Percentiles rank a stretch among this genome's conserved stretches.
phyloP scores from a whole-genome alignment of 2,329 filamentous ascomycete genomes.

The Pseudogymnoascus sp. region DNA sequence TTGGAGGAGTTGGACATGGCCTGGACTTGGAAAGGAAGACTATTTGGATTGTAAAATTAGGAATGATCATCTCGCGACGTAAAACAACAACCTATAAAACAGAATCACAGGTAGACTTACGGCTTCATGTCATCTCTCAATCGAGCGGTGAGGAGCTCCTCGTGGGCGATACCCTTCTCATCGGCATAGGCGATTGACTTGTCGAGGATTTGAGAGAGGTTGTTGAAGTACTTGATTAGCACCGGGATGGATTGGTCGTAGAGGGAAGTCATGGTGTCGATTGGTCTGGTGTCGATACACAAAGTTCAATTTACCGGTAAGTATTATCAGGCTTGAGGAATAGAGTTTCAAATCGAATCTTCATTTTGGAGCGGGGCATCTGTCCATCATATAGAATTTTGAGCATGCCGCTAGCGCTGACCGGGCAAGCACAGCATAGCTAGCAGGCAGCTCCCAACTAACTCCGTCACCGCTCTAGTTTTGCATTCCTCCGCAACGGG shows the following conservation, averaged over 20 bases:
- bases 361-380: not conserved
- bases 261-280: not conserved
- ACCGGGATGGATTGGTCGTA: slow-evolving; percentile 30
- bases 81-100: not conserved
- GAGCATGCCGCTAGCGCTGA: not conserved
- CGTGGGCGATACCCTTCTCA: slow-evolving; percentile 29
- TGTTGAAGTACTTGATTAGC: slow-evolving; percentile 33
- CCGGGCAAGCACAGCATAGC: not conserved
- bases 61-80: not conserved
- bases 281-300: not conserved
- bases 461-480: not conserved
- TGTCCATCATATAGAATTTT: not conserved
- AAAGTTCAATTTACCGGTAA: not conserved
- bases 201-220: slow-evolving; percentile 32
- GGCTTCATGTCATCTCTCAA: slow-evolving; percentile 38
- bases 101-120: not conserved
- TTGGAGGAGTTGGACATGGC: not conserved
- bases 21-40: not conserved
- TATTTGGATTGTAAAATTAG: not conserved
- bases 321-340: not conserved
- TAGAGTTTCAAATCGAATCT: not conserved
- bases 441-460: not conserved
- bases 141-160: slow-evolving; percentile 27
- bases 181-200: slow-evolving; percentile 35
- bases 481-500: not conserved